Evolutionary conservation across 768 basidiomycete genomes (phyloP).

Genomic region (Lactifluus pinguis): DNA sequence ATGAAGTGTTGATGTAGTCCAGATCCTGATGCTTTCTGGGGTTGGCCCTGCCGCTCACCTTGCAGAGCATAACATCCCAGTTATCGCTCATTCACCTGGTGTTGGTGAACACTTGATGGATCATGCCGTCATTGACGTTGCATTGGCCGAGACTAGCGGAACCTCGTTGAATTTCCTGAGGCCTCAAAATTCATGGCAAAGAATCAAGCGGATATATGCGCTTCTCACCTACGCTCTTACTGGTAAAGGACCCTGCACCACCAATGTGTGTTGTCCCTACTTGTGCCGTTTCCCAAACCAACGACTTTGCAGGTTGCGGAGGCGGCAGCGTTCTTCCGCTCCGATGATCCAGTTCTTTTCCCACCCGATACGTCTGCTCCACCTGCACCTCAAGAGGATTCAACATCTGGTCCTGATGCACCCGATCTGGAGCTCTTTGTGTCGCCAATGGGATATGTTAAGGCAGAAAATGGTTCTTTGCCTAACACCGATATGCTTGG

Average conservation of each 20-base stretch:
- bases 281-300: not conserved
- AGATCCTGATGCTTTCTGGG: slow-evolving; percentile 68
- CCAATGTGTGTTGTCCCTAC: slow-evolving; percentile 35
- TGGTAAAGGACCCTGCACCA: slow-evolving; percentile 41
- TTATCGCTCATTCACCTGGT: slow-evolving; percentile 55
- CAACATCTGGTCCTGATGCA: slow-evolving; percentile 26
- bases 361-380: slow-evolving; percentile 19
- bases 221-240: slow-evolving; percentile 35
- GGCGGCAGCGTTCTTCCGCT: slow-evolving; percentile 45
- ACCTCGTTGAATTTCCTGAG: slow-evolving; percentile 34
- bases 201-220: slow-evolving; percentile 18
- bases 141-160: slow-evolving; percentile 43
- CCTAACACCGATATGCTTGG: slow-evolving; percentile 20
- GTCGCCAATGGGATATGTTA: slow-evolving; percentile 22
- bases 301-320: slow-evolving; percentile 30
- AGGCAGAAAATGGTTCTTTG: slow-evolving; percentile 13
- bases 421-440: slow-evolving; percentile 31
- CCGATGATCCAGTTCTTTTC: slow-evolving; percentile 40
- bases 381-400: slow-evolving; percentile 20
- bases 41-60: slow-evolving; percentile 61
- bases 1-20: slow-evolving; percentile 1
- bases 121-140: slow-evolving; percentile 47
- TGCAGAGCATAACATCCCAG: slow-evolving; percentile 40
- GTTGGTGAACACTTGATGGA: slow-evolving; percentile 71
- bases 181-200: not conserved